Evolutionary conservation across 2,329 filamentous ascomycete species (phyloP), one percentile per base, ranked within the genome.

Genomic region (Diplodia corticola): DNA sequence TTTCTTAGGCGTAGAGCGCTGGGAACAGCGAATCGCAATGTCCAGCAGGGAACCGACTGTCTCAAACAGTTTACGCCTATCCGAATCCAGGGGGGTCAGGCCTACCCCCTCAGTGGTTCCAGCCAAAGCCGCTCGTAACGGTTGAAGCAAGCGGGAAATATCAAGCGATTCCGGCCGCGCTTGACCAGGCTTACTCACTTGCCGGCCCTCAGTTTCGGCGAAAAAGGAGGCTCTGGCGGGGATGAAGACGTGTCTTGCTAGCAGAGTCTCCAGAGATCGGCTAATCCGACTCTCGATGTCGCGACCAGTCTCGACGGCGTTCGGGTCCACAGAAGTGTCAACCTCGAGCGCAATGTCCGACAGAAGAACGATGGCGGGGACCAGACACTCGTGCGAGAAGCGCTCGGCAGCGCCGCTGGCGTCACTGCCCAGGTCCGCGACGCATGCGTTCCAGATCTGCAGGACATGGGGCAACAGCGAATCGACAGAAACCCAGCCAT

Each of bases 181-280:
- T 63, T 59, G 49, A 40, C 48, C 46, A 13, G 40, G 26, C 33
- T 50, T 65, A 30, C 40, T 59, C 40, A 50, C 40, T 54, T 49
- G 49, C 22, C 33, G 26, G 5, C 51, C 65, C 22, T 67, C 48
- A 10, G 65, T 66, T 40, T 67, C 57, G 13, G 69, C 69, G 63
- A 78, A 76, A 70, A 80, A 81, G 4, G 74, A 71, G 24, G 72
- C 68, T 67, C 79, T 73, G 35, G 77, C 73, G 15, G 80, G 80
- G 5, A 77, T 70, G 50, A 83, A 76, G 9, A 81, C 50, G 65
- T 83, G 81, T 67, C 75, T 79, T 5, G 77, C 78, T 28, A 83
- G 55, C 4, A 80, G 68, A 63, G 70, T 73, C 54, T 80, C 78
- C 20, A 81, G 65, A 6, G 60, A 40, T 35, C 53, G 26, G 53